These are phyloP conservation scores for Tritrichomonas foetus DNA, from an alignment of 208 protist genomes.

Conservation along the genomic window DNA sequence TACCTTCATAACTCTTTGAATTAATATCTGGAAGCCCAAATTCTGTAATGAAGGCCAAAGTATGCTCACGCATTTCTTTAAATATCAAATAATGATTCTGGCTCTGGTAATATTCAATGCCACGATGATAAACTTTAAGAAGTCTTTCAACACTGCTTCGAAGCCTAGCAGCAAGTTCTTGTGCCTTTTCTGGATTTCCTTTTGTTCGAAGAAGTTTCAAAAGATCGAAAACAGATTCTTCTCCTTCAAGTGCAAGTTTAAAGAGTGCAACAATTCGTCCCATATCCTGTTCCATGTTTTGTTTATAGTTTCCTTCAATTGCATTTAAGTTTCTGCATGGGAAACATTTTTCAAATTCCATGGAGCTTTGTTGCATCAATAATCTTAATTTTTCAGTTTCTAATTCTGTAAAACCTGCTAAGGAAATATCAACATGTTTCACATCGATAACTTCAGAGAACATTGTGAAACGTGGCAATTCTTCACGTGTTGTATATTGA, in stretches of 20 bases:
- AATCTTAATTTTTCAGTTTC: background rate
- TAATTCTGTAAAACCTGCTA: background rate
- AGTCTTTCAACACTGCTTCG: background rate
- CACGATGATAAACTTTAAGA: background rate
- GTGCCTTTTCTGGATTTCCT: background rate
- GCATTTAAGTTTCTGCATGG: background rate
- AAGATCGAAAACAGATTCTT: background rate
- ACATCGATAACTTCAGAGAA: background rate
- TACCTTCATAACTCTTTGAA: conserved; percentile 32
- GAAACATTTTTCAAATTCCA: background rate
- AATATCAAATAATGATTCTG: background rate
- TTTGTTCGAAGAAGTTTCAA: background rate
- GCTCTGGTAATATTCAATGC: background rate
- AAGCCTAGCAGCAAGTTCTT: background rate
- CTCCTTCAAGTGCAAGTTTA: background rate
- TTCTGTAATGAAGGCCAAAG: background rate
- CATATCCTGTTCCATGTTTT: background rate
- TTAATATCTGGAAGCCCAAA: background rate
- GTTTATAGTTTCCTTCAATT: background rate
- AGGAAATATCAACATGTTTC: background rate
- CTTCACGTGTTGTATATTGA: background rate
- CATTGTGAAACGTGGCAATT: background rate
- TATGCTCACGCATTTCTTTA: background rate
- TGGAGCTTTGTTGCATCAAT: background rate
- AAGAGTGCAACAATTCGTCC: background rate